Base-by-base conservation (phyloP, 148 eudicot genomes). In the Silene conica region DNA sequence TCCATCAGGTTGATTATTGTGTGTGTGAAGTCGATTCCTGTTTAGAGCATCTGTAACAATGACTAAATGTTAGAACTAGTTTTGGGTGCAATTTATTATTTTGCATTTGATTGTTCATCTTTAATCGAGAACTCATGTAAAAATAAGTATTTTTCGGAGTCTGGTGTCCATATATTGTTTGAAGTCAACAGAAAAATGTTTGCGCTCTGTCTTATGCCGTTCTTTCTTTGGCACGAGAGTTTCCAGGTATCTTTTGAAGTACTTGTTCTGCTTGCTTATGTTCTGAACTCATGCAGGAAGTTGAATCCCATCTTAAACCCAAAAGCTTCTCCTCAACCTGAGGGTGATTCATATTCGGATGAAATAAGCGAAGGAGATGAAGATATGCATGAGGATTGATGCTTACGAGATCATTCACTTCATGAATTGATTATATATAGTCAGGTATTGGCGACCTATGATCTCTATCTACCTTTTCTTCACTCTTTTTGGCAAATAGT, bases 341-440 rank as follows among this genome's bases (percentile, higher is more conserved):
- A 87, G 19, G 82, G 82, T 45, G 55, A 61, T 18, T 18, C 18
- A 15, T 46, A 41, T 12, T 41, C 14, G 0, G 22, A 65, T 16
- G 69, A 59, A 69, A 83, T 14, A 83, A 83, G 25, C 73, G 77
- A 16, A 79, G 82, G 67, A 65, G 77, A 77, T 74, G 87, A 81
- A 50, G 87, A 88, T 58, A 85, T 82, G 92, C 58, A 80, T 50
- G 85, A 74, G 55, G 92, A 86, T 73, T 62, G 67, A 75, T 50
- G 64, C 48, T 23, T 58, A 6, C 66, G 12, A 15, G 43, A 67
- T 43, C 20, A 20, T 50, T 67, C 50, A 26, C 21, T 56, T 71
- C 22, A 61, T 55, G 71, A 74, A 21, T 20, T 69, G 31, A 41
- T 28, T 12, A 70, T 38, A 38, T 38, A 19, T 69, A 67, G 58